Evolutionary conservation across 2,329 filamentous ascomycete species (phyloP).

Genomic region (Meredithiella fracta): DNA sequence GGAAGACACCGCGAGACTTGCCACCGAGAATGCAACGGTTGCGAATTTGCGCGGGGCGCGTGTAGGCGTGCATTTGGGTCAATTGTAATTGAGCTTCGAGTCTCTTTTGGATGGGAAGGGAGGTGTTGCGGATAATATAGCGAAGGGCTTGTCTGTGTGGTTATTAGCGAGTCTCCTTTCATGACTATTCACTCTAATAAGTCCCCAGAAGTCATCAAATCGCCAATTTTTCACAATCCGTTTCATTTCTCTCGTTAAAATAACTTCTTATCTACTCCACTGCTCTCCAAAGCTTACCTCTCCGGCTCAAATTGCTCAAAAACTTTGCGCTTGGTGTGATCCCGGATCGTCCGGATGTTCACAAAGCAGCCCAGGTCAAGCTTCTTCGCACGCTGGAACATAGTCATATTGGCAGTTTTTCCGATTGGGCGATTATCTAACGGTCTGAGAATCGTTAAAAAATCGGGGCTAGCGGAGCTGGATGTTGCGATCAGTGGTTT

Average conservation of each 20-base stretch:
- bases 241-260: background rate
- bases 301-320: constrained; percentile 77
- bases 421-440: background rate
- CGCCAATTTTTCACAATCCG: too few relatives aligned
- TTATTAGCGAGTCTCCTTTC: background rate
- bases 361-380: constrained; percentile 77
- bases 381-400: constrained; percentile 69
- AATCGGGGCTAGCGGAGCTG: background rate
- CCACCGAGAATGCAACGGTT: constrained; percentile 88
- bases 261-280: background rate
- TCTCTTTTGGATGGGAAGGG: constrained; percentile 62
- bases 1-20: constrained; percentile 76
- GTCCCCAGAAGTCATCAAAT: background rate
- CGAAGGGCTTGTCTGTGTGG: constrained; percentile 64
- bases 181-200: background rate
- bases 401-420: constrained; percentile 44
- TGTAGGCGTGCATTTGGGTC: constrained; percentile 91
- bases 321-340: constrained; percentile 91
- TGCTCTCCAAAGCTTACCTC: constrained; percentile 38
- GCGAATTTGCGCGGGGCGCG: constrained; percentile 78
- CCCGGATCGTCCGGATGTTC: constrained; percentile 75
- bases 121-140: constrained; percentile 88
- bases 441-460: background rate
- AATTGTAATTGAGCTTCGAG: constrained; percentile 88
- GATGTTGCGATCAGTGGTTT: background rate